A percentile compares a stretch with the other conserved stretches of the same genome.
phyloP scores from a whole-genome alignment of 805 yeast genomes.

The Blastobotrys americana region DNA sequence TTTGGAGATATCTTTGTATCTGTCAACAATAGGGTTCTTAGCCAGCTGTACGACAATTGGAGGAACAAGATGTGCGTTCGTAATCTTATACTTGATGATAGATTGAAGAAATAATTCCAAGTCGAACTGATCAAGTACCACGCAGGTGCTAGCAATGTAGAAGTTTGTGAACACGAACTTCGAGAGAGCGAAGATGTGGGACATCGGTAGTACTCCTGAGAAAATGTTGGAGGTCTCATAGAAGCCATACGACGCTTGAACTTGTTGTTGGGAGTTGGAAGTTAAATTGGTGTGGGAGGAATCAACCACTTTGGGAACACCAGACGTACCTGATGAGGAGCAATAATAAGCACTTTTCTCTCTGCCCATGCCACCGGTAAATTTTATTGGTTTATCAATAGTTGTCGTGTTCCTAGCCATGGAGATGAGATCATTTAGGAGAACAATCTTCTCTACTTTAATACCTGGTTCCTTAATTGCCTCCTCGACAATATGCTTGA shows the following conservation, averaged over 20 bases:
- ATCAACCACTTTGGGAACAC: slow-evolving; percentile 69
- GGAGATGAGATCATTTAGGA: slow-evolving; percentile 1
- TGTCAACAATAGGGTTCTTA: slow-evolving; percentile 37
- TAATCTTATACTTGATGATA: slow-evolving; percentile 29
- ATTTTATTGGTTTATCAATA: slow-evolving; percentile 1
- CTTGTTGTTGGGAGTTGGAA: slow-evolving; percentile 26
- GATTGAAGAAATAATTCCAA: slow-evolving; percentile 26
- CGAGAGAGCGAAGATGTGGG: slow-evolving; percentile 51
- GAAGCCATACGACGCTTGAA: not conserved
- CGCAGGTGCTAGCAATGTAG: slow-evolving; percentile 20
- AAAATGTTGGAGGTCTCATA: slow-evolving; percentile 2
- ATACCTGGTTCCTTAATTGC: not conserved
- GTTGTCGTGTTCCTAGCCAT: not conserved
- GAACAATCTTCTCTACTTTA: not conserved
- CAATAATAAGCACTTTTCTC: slow-evolving; percentile 23
- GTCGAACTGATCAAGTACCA: slow-evolving; percentile 30
- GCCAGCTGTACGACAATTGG: slow-evolving; percentile 42
- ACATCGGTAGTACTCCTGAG: slow-evolving; percentile 16
- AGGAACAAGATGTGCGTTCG: slow-evolving; percentile 36
- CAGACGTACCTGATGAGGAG: slow-evolving; percentile 32
- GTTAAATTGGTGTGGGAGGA: slow-evolving; percentile 47
- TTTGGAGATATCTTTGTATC: slow-evolving; percentile 35
- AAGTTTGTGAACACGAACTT: slow-evolving; percentile 70
- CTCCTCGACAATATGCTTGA: not conserved
- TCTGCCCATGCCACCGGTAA: slow-evolving; percentile 1